Conservation (phyloP, 1,139 yeast genomes). For the Tardiomyces digboiensis region DNA sequence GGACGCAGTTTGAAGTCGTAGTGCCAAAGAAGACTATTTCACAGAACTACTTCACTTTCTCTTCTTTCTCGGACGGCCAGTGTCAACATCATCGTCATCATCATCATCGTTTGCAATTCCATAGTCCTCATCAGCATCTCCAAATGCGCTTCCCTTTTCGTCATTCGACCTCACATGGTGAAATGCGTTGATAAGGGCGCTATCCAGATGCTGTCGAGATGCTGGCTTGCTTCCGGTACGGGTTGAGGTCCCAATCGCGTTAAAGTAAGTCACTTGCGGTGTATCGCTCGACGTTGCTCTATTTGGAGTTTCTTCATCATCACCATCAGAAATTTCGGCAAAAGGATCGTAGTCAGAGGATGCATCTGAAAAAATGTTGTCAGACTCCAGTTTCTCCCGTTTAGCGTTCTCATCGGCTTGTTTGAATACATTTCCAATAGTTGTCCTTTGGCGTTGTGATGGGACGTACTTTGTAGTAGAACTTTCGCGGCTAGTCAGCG, state of each 20-base stretch:
- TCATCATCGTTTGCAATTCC: not conserved
- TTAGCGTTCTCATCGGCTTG: not conserved
- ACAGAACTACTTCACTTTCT: no score
- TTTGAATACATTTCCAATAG: not conserved
- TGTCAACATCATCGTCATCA: not conserved
- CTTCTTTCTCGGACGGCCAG: not conserved
- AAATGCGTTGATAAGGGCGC: not conserved
- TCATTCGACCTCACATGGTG: not conserved
- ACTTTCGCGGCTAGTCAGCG: no score
- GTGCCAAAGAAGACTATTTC: no score
- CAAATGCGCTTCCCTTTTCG: no score
- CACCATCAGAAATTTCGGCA: not conserved
- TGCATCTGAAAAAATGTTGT: not conserved
- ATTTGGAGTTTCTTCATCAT: not conserved
- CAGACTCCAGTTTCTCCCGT: not conserved
- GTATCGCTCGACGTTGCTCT: not conserved
- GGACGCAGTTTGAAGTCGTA: no score
- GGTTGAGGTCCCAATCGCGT: not conserved
- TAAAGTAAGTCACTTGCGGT: not conserved
- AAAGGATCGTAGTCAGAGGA: not conserved
- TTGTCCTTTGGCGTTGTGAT: no score
- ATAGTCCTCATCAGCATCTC: not conserved
- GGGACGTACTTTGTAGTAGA: no score
- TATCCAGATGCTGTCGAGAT: not conserved
- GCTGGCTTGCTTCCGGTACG: not conserved